Conservation (phyloP, 257 asterid species). For the Solanum virginianum region DNA sequence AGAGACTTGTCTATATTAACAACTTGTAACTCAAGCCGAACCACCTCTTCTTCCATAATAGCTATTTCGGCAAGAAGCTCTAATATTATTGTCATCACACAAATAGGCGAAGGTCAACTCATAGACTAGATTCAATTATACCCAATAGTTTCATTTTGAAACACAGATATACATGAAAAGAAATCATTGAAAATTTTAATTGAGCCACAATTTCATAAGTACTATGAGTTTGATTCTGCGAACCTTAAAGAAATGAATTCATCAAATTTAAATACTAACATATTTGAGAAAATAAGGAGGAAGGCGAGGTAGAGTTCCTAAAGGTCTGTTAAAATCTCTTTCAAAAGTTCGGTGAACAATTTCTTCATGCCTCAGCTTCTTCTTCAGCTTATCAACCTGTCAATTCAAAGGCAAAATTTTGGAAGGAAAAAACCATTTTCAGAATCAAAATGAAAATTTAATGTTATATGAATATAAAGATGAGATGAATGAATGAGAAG, state of each 20-base stretch:
- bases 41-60: conserved; percentile 87
- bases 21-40: conserved; percentile 62
- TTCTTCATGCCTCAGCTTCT: conserved; percentile 76
- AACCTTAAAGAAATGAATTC: no score
- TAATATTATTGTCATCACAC: conserved; percentile 6
- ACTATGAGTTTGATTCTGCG: no score
- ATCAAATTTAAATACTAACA: conserved; percentile 20
- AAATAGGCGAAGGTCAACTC: background rate
- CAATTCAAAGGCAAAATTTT: background rate
- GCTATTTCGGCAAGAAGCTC: conserved; percentile 98
- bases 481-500: background rate
- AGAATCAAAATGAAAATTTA: background rate
- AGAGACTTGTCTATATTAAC: conserved; percentile 54
- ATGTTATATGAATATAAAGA: background rate
- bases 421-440: background rate
- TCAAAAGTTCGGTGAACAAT: conserved; percentile 74
- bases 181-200: background rate
- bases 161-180: background rate
- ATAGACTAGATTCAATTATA: background rate
- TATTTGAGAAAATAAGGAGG: conserved; percentile 87
- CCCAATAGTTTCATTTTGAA: background rate
- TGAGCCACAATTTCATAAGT: background rate
- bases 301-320: conserved; percentile 82
- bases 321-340: conserved; percentile 74
- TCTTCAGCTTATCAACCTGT: conserved; percentile 84